These are phyloP conservation scores for Scheffersomyces quercinus DNA, from an alignment of 1,139 yeast species.

Conservation along the genomic window DNA sequence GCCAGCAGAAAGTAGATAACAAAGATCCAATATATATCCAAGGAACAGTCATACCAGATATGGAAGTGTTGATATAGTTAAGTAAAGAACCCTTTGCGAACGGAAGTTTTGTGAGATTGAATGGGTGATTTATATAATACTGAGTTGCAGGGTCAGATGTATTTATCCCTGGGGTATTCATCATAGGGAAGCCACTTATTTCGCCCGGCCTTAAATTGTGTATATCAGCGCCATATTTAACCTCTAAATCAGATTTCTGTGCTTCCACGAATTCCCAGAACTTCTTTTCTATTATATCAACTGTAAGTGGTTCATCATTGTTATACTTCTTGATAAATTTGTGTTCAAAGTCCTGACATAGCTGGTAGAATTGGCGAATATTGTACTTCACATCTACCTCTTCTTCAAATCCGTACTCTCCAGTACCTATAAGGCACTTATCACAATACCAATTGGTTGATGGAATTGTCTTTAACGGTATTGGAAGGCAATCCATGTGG, in stretches of 20 bases:
- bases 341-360: constrained; percentile 53
- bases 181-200: constrained; percentile 67
- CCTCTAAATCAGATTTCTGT: constrained; percentile 50
- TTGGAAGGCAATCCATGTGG: constrained; percentile 64
- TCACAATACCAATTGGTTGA: constrained; percentile 76
- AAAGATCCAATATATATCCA: constrained; percentile 79
- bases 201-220: constrained; percentile 62
- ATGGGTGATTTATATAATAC: constrained; percentile 55
- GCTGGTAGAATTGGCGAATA: constrained; percentile 56
- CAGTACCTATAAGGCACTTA: constrained; percentile 79
- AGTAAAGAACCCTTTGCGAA: constrained; percentile 64
- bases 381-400: constrained; percentile 57
- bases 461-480: constrained; percentile 53
- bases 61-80: constrained; percentile 57
- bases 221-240: constrained; percentile 78
- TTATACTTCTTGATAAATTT: constrained; percentile 35
- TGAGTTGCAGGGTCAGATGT: constrained; percentile 20
- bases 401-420: constrained; percentile 88
- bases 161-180: constrained; percentile 28
- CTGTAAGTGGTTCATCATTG: constrained; percentile 30
- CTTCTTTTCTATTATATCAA: constrained; percentile 49
- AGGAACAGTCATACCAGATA: constrained; percentile 82
- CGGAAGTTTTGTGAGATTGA: constrained; percentile 68
- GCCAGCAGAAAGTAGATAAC: constrained; percentile 82
- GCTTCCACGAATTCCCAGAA: constrained; percentile 63